Evolutionary conservation across 495 filamentous ascomycete genomes (phyloP).

Genomic region (Aspergillus baeticus): DNA sequence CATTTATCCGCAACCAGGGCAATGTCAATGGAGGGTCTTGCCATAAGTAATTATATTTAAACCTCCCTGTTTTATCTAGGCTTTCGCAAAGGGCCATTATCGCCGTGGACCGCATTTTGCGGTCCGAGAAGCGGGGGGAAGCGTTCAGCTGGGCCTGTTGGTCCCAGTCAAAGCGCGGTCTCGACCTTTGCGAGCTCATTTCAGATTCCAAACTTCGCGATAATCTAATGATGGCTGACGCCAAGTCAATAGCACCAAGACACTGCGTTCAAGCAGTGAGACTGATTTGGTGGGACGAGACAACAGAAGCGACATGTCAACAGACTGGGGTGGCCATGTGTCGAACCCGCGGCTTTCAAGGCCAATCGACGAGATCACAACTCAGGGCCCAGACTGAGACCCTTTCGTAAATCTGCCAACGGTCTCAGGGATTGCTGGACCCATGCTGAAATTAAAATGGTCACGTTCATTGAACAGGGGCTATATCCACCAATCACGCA

Average conservation of each 20-base stretch:
- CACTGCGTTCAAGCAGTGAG: neutral
- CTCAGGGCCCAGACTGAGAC: neutral
- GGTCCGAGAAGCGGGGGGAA: constrained; percentile 3
- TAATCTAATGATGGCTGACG: neutral
- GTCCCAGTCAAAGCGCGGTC: neutral
- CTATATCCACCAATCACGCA: constrained; percentile 5
- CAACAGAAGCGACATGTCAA: neutral
- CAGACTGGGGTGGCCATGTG: constrained; percentile 8
- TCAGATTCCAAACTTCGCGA: neutral
- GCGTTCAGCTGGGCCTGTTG: neutral
- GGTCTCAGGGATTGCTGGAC: neutral
- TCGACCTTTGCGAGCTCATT: neutral
- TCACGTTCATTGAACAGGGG: neutral
- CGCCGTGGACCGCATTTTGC: neutral
- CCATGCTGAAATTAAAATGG: neutral
- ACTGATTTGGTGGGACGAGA: neutral
- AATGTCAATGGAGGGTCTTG: neutral
- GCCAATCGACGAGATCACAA: neutral
- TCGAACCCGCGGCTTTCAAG: neutral
- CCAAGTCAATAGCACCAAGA: constrained; percentile 8
- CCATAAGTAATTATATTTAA: constrained; percentile 9
- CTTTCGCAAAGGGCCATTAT: neutral
- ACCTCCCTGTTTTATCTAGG: neutral
- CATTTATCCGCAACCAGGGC: neutral
- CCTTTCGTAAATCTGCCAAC: neutral